Base-by-base conservation (phyloP, 208 protist species). In the Wallacemonas sp. region DNA sequence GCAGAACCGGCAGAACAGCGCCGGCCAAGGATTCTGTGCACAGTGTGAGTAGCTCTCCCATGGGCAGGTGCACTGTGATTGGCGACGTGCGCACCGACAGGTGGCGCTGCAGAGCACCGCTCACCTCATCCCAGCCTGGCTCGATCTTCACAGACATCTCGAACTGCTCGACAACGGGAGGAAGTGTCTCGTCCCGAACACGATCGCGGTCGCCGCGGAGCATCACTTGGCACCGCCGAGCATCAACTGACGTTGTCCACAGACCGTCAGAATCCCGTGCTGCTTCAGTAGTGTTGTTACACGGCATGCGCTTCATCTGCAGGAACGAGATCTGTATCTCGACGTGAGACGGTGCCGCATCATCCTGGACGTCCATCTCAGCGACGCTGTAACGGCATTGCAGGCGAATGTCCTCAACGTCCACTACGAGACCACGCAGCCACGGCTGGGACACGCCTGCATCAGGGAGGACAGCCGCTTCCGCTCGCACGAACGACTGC, bases 21-120 rank as follows among this genome's bases (percentile, higher is more conserved):
- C 66, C 62, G 10, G 65, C 63, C 2, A 79, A 15, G 3, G 77
- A 66, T 41, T 79, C 77, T 19, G 68, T 62, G 68, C 72, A 79
- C 42, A 39, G 64, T 15, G 66, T 68, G 4, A 83, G 42, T 4
- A 38, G 64, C 27, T 75, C 63, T 2, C 72, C 77, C 37, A 73
- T 37, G 0, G 77, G 77, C 4, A 83, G 61, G 50, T 62, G 50
- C 6, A 57, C 50, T 32, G 30, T 39, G 17, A 57, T 19, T 4
- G 50, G 50, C 1, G 50, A 57, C 4, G 13, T 37, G 26, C 50
- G 50, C 29, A 57, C 5, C 50, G 50, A 22, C 30, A 57, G 30
- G n/a, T 57, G 50, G 5, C 5, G 12, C 19, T 57, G 50, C 13
- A 32, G 30, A 9, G 12, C n/a, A 17, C 50, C 50, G 30, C 30